Evolutionary conservation across 768 basidiomycete species (phyloP), one percentile per base, ranked within the genome.

Genomic region (Daedaleopsis nitida): DNA sequence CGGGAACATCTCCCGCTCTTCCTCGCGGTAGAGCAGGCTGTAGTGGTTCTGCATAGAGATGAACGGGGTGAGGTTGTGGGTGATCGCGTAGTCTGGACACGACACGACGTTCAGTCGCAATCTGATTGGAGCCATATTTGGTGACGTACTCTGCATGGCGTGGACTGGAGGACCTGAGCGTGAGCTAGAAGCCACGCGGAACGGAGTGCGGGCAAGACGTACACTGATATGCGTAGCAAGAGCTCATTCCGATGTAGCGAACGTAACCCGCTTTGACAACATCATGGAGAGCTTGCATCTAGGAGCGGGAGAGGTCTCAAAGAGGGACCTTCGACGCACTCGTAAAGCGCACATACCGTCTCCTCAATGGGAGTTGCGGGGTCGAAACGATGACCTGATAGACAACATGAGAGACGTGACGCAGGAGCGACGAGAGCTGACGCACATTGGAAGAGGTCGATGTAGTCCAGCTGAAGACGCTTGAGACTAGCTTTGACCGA

Each of bases 41-140:
- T 86, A 81, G 62, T 83, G 80, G 70, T 87, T 85, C 70, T 87
- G 86, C 86, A 87, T 86, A 11, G 82, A 81, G 71, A 86, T 81
- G 73, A 87, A 86, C 6, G 80, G 81, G 8, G 81, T 82, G 37
- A 75, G 68, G 49, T 73, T 71, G 66, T 80, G 60, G 11, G 47
- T 63, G 63, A 71, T 69, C 4, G 78, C 79, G 60, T 80, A 80
- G 65, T 76, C 76, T 78, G 53, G 5, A 6, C 13, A 23, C 9
- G 5, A 6, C 13, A 23, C 9, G 12, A 17, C 39, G 17, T 42
- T 42, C 11, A 17, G 11, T 42, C 11, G 10, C 23, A 43, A 52
- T 19, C 1, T 3, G 4, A 23, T 12, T 24, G 1, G 1, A 17
- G 44, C 11, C 17, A 37, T 23, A 14, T 11, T 32, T 35, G 23